Percentiles rank a stretch among this genome's conserved stretches.
These are phyloP conservation scores for Globisporangium irregulare DNA, from an alignment of 352 stramenopile genomes.

Conservation along the genomic window DNA sequence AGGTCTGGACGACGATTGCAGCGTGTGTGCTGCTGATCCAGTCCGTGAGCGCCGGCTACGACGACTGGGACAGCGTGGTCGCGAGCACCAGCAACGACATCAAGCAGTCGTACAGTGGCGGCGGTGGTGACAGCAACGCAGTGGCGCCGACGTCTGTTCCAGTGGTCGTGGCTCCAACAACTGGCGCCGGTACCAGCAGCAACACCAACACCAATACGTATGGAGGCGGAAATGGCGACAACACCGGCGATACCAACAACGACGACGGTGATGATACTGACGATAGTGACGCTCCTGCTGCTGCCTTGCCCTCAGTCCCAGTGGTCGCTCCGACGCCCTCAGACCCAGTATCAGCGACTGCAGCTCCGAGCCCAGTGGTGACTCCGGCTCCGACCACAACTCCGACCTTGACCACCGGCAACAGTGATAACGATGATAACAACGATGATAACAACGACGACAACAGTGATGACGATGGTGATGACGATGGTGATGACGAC, in stretches of 20 bases:
- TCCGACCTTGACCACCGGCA: background rate
- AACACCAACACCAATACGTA: background rate
- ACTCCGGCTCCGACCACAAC: background rate
- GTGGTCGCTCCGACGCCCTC: background rate
- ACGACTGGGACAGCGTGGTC: slow-evolving; percentile 9
- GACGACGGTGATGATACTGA: slow-evolving; percentile 1
- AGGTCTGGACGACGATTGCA: background rate
- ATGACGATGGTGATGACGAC: slow-evolving; percentile 3
- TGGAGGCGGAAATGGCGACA: background rate
- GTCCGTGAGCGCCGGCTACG: background rate
- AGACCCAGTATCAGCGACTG: background rate
- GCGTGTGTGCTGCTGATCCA: background rate
- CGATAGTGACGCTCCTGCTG: background rate
- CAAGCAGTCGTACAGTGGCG: slow-evolving; percentile 8
- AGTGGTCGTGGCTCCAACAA: background rate
- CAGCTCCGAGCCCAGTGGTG: slow-evolving; percentile 5
- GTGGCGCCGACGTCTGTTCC: background rate
- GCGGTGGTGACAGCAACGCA: background rate
- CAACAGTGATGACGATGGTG: background rate
- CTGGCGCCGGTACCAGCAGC: background rate
- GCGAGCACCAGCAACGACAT: slow-evolving; percentile 7
- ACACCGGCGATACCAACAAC: background rate
- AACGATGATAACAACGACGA: background rate
- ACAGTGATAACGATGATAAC: background rate
- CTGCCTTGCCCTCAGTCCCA: background rate